Base-by-base conservation (phyloP, 345 rosid genomes). In the Geranium rotundifolium region DNA sequence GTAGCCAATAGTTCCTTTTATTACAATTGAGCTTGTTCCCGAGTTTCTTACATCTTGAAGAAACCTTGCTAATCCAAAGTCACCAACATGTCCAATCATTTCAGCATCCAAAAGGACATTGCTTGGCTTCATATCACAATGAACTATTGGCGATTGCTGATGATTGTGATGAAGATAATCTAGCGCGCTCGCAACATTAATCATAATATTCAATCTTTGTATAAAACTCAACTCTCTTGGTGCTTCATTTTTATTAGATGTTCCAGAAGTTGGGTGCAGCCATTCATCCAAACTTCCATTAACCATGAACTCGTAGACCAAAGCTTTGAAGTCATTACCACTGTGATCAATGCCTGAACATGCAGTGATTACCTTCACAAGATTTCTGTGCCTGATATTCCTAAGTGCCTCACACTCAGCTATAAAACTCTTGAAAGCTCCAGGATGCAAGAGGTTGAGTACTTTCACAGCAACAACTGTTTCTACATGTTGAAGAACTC, bases 271-370 rank as follows among this genome's bases (percentile, higher is more conserved):
- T 0, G 41, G 57, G 52, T 64, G 72, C 63, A 67, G 19, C 69
- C 69, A 67, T 10, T 67, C 67, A 3, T 67, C 69, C 18, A 72
- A 58, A 57, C 68, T 72, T 2, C 72, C 72, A 50, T 72, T 72
- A 29, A 58, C 29, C 72, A 31, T 56, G 56, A 55, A 60, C 63
- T 60, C 76, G 4, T 62, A 67, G 5, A 67, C 57, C 5, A 67
- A 8, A 20, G 72, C 69, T 64, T 72, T 72, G 59, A 72, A 72
- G 1, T 66, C 72, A 5, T 64, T 63, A 4, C 63, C 72, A 17
- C 57, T 61, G 39, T 56, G 68, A 56, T 64, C 69, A 17, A 49
- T 54, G 14, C 65, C 69, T 0, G 76, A 63, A 19, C 66, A 67
- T 17, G 65, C 41, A 4, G 69, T 60, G 27, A 64, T 15, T n/a